Evolutionary conservation across 2,329 filamentous ascomycete genomes (phyloP).

Genomic region (Talaromyces sp.): DNA sequence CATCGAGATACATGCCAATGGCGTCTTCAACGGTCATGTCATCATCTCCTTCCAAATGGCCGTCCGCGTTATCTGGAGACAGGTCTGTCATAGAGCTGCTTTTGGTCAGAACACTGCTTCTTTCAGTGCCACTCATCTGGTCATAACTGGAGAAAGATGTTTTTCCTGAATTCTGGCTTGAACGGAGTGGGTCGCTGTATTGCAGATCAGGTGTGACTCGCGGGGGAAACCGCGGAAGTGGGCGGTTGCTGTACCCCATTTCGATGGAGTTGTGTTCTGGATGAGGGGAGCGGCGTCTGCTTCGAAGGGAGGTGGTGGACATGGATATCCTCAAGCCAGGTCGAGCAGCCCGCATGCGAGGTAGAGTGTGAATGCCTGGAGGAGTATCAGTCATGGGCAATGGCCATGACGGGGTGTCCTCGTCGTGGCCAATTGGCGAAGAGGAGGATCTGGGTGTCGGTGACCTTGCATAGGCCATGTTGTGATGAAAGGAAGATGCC

Average conservation of each 20-base stretch:
- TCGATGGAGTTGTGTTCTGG: slow-evolving; percentile 21
- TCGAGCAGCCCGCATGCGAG: slow-evolving; percentile 12
- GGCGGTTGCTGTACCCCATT: slow-evolving; percentile 17
- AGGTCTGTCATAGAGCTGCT: slow-evolving; percentile 67
- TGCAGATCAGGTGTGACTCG: slow-evolving; percentile 25
- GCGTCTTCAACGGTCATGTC: slow-evolving; percentile 57
- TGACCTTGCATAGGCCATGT: neutral
- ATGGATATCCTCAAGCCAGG: slow-evolving; percentile 31
- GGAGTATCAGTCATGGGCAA: slow-evolving; percentile 5
- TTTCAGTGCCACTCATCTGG: slow-evolving; percentile 63
- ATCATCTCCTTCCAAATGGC: slow-evolving; percentile 52
- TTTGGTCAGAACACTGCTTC: slow-evolving; percentile 76
- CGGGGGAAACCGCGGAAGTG: slow-evolving; percentile 26
- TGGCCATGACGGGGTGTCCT: slow-evolving; percentile 5
- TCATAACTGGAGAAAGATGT: slow-evolving; percentile 56
- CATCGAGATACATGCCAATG: slow-evolving; percentile 57
- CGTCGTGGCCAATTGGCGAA: neutral
- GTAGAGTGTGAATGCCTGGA: neutral
- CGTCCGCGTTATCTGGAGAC: slow-evolving; percentile 57
- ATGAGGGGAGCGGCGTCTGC: slow-evolving; percentile 22
- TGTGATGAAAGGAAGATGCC: slow-evolving; percentile 4
- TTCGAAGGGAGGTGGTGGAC: slow-evolving; percentile 30
- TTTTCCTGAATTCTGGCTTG: slow-evolving; percentile 56
- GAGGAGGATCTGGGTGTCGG: neutral
- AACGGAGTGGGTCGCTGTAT: slow-evolving; percentile 38